Evolutionary conservation across 2,329 filamentous ascomycete genomes (phyloP).

Genomic region (Cladophialophora carrionii): DNA sequence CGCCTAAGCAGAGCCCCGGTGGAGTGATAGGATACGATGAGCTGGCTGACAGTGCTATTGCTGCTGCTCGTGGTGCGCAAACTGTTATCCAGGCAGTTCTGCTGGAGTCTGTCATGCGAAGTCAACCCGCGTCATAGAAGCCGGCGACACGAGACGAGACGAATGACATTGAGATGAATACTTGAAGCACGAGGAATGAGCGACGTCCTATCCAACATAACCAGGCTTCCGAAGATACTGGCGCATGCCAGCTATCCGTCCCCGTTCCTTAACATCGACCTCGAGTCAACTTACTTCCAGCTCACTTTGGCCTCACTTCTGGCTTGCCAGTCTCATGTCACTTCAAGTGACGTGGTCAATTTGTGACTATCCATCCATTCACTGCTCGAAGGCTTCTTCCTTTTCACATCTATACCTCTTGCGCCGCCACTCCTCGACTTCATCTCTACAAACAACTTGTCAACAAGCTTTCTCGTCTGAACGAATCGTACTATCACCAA

Average conservation of each 20-base stretch:
- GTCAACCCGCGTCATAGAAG: slow-evolving; percentile 19
- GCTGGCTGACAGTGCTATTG: slow-evolving; percentile 65
- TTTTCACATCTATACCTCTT: not conserved
- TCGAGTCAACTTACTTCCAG: not conserved
- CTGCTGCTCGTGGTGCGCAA: slow-evolving; percentile 63
- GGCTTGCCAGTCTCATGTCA: not conserved
- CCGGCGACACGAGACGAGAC: slow-evolving; percentile 7
- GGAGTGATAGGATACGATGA: slow-evolving; percentile 42
- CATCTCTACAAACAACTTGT: not conserved
- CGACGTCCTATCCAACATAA: not conserved
- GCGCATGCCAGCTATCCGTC: not conserved
- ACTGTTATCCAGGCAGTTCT: slow-evolving; percentile 65
- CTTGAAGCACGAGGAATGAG: slow-evolving; percentile 30
- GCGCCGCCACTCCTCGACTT: not conserved
- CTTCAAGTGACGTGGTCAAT: not conserved
- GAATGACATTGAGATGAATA: slow-evolving; percentile 41
- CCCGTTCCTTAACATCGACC: not conserved
- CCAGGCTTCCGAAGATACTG: not conserved
- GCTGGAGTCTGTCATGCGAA: slow-evolving; percentile 54
- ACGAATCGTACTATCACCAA: not conserved
- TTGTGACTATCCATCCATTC: not conserved
- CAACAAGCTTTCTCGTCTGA: not conserved
- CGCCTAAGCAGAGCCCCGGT: slow-evolving; percentile 31
- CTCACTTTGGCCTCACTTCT: slow-evolving; percentile 9
- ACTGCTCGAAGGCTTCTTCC: not conserved